phyloP scores from a whole-genome alignment of 805 yeast species.

The Schizosaccharomyces japonicus region DNA sequence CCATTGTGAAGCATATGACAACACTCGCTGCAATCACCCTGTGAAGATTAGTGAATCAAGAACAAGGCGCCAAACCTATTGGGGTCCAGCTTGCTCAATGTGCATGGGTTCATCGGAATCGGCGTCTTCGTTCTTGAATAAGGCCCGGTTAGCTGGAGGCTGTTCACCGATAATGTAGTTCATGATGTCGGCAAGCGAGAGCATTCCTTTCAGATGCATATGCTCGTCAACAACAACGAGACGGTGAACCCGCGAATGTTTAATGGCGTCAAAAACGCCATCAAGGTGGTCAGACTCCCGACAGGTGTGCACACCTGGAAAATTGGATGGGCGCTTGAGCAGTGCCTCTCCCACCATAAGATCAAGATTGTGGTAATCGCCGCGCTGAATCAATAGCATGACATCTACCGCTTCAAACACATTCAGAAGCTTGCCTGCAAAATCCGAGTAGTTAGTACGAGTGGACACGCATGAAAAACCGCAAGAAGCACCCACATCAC shows the following conservation, averaged over 20 bases:
- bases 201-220: conserved; percentile 50
- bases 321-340: conserved; percentile 73
- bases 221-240: conserved; percentile 65
- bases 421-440: conserved; percentile 24
- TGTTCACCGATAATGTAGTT: conserved; percentile 34
- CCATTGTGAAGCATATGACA: too few species aligned
- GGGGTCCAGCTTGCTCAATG: too few species aligned
- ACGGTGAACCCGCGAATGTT: conserved; percentile 76
- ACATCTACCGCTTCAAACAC: conserved; percentile 94
- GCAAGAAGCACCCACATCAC: neutral
- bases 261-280: conserved; percentile 75
- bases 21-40: too few species aligned
- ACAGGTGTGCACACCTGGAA: conserved; percentile 94
- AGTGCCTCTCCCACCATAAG: conserved; percentile 88
- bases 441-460: neutral
- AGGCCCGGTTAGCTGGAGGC: neutral
- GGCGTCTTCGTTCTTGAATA: too few species aligned
- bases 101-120: too few species aligned
- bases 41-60: too few species aligned
- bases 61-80: too few species aligned
- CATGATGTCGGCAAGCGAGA: conserved; percentile 76
- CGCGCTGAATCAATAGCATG: conserved; percentile 75
- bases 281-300: conserved; percentile 65
- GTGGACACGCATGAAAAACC: neutral
- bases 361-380: conserved; percentile 71